phyloP scores from a whole-genome alignment of 257 asterid genomes.

The Solanum infundibuliforme region DNA sequence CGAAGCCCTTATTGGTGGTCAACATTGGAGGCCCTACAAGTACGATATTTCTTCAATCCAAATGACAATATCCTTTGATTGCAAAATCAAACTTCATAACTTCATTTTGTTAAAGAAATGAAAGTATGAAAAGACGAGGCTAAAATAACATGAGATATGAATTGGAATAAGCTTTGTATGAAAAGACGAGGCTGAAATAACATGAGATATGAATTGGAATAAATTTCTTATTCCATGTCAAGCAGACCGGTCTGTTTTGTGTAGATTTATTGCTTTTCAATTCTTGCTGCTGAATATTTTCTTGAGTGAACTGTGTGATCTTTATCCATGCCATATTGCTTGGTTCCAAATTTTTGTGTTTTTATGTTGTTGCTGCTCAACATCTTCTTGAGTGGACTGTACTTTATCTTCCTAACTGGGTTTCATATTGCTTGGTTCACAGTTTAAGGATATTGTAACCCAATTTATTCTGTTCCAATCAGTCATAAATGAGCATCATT shows the following conservation, averaged over 20 bases:
- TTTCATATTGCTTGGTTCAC: neutral
- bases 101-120: neutral
- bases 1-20: constrained; percentile 85
- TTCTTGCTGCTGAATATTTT: neutral
- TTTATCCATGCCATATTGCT: neutral
- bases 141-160: neutral
- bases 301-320: neutral
- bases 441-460: neutral
- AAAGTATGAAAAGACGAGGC: neutral
- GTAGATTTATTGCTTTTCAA: neutral
- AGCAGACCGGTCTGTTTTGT: neutral
- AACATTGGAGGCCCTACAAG: constrained; percentile 95
- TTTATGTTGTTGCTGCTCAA: neutral
- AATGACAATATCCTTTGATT: neutral
- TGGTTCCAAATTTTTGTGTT: neutral
- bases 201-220: neutral
- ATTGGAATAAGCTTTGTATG: neutral
- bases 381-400: neutral
- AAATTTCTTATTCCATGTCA: neutral
- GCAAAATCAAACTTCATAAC: neutral
- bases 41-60: constrained; percentile 5
- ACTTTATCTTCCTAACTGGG: neutral
- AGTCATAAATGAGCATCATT: neutral
- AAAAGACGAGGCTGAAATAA: neutral
- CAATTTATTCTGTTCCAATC: neutral